These are phyloP conservation scores for Obba rivulosa DNA, from an alignment of 768 basidiomycete genomes.

Conservation along the genomic window DNA sequence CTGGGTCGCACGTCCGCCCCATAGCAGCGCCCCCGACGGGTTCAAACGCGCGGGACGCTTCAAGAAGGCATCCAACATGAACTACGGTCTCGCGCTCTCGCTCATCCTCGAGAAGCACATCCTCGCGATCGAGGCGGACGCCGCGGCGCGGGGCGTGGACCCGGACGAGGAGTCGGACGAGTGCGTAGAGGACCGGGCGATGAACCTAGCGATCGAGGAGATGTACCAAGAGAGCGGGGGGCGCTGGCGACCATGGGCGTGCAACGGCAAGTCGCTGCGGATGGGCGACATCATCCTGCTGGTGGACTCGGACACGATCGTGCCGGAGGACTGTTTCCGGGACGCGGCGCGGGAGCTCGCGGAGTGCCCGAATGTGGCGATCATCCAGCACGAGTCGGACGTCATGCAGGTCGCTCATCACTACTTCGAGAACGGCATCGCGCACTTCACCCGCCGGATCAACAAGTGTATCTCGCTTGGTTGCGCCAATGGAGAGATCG, in stretches of 20 bases:
- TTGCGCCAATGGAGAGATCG: slow-evolving; percentile 76
- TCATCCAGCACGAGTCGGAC: slow-evolving; percentile 90
- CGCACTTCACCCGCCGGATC: slow-evolving; percentile 84
- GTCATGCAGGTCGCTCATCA: slow-evolving; percentile 89
- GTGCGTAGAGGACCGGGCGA: slow-evolving; percentile 62
- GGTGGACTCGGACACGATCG: slow-evolving; percentile 76
- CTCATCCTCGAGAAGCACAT: slow-evolving; percentile 53
- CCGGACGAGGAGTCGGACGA: slow-evolving; percentile 38
- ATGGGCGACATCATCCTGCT: slow-evolving; percentile 78
- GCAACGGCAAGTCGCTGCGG: slow-evolving; percentile 68
- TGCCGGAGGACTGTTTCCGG: slow-evolving; percentile 85
- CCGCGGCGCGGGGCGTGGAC: slow-evolving; percentile 26
- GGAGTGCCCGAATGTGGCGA: slow-evolving; percentile 77
- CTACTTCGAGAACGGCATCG: slow-evolving; percentile 88
- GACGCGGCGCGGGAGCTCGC: slow-evolving; percentile 85
- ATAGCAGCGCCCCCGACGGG: slow-evolving; percentile 54
- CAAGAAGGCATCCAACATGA: slow-evolving; percentile 94
- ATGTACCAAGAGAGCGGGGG: slow-evolving; percentile 51
- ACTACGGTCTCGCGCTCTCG: slow-evolving; percentile 69
- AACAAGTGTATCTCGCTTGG: slow-evolving; percentile 79
- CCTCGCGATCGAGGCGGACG: slow-evolving; percentile 38
- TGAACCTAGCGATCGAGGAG: slow-evolving; percentile 73
- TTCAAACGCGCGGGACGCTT: slow-evolving; percentile 83
- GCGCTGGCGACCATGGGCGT: slow-evolving; percentile 70
- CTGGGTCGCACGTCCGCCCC: slow-evolving; percentile 78